These are phyloP conservation scores for Leptoxyphium fumago DNA, from an alignment of 2,329 filamentous ascomycete species.

Conservation along the genomic window DNA sequence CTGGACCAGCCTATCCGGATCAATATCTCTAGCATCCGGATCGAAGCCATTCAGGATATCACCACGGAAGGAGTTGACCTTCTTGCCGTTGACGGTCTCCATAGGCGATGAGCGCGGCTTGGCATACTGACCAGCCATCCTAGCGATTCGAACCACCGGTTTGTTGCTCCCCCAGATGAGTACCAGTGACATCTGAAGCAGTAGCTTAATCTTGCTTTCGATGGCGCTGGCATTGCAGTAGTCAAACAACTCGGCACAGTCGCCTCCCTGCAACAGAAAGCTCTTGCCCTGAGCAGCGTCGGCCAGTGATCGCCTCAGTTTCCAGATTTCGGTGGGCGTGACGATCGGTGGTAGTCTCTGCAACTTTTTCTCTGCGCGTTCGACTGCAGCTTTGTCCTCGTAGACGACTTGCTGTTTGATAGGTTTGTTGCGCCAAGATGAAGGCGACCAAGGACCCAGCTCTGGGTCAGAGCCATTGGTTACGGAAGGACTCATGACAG, in stretches of 20 bases:
- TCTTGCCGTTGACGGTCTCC: slow-evolving; percentile 63
- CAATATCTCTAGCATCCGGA: slow-evolving; percentile 58
- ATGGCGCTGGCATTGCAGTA: slow-evolving; percentile 86
- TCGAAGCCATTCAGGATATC: slow-evolving; percentile 90
- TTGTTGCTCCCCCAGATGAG: slow-evolving; percentile 76
- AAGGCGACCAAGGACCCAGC: slow-evolving; percentile 37
- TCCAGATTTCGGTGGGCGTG: slow-evolving; percentile 64
- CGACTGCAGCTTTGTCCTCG: slow-evolving; percentile 44
- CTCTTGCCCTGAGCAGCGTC: slow-evolving; percentile 84
- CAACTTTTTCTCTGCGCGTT: slow-evolving; percentile 49
- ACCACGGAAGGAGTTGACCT: slow-evolving; percentile 81
- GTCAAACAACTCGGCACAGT: slow-evolving; percentile 94
- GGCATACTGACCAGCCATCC: slow-evolving; percentile 95
- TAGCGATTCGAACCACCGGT: slow-evolving; percentile 81
- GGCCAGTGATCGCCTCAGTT: slow-evolving; percentile 60
- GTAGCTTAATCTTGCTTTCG: slow-evolving; percentile 89
- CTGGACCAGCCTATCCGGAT: slow-evolving; percentile 70
- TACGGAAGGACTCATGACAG: not conserved
- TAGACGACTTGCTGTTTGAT: slow-evolving; percentile 66
- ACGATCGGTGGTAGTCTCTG: slow-evolving; percentile 60
- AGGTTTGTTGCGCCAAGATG: slow-evolving; percentile 62
- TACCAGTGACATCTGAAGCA: slow-evolving; percentile 93
- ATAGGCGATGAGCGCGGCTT: slow-evolving; percentile 85
- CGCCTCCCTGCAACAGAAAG: slow-evolving; percentile 88
- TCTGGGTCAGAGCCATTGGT: not conserved